Evolutionary conservation across 2,329 filamentous ascomycete genomes (phyloP), one percentile per base, ranked within the genome.

Genomic region (Aspergillus sp.): DNA sequence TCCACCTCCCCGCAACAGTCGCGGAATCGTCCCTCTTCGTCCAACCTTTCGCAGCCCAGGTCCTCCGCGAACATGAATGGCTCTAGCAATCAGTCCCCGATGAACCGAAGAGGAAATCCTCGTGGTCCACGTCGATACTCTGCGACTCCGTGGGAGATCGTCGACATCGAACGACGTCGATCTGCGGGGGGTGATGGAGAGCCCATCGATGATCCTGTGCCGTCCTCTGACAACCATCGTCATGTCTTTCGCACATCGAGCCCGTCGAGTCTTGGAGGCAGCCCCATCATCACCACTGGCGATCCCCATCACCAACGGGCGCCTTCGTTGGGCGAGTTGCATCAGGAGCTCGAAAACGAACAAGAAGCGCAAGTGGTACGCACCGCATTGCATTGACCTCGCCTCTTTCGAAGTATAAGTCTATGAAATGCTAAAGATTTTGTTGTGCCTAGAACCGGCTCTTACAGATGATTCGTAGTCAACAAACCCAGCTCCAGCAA

Each of bases 31-130:
- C 47, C 63, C 44, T 56, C 64, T 55, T 54, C 82, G 45, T 84
- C 85, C 79, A 86, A 60, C 84, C 83, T 46, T 82, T 86, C 32
- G 84, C 87, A 38, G 88, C 66, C 55, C 49, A 38, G 47, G 48
- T n/a, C 48, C 33, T 38, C 50, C 19, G 33, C 50, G 47, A 53
- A 38, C 38, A 56, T 56, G 52, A 54, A 45, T 47, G 33, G 58
- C 43, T 49, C 49, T 11, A 60, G 50, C 46, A 88, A 49, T 16
- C 45, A 56, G 88, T 17, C 40, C 7, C n/a, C 22, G 4, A 14
- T 9, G 17, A 22, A 47, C 84, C 89, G 11, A 88, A 88, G 7
- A 85, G 87, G 93, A 93, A 67, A 87, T 88, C 24, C 84, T 89
- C 47, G 82, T 24, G 84, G 88, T 26, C 57, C 56, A 35, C 58